Conservation (phyloP, 176 grass and related monocot species). For the barley (Hordeum vulgare) region DNA sequence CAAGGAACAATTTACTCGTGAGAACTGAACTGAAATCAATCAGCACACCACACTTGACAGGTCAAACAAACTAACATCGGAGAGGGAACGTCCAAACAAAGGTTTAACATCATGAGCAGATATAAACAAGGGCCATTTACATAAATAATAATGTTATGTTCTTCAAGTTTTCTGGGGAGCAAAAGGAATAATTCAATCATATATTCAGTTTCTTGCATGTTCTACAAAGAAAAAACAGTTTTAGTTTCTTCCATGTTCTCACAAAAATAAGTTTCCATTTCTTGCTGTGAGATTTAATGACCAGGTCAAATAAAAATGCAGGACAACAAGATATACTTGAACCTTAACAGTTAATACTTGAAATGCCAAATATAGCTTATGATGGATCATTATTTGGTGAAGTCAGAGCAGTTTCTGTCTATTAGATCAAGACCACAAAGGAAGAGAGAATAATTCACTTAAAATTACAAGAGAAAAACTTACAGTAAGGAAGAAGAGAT, state of each 20-base stretch:
- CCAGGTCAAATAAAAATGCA: neutral
- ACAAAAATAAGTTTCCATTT: neutral
- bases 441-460: neutral
- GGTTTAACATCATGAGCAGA: neutral
- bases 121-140: neutral
- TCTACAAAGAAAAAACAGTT: neutral
- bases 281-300: neutral
- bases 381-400: neutral
- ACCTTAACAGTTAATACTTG: neutral
- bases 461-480: constrained; percentile 21
- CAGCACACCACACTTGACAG: neutral
- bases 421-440: neutral
- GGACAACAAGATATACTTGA: neutral
- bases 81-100: neutral
- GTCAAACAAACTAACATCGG: constrained; percentile 3
- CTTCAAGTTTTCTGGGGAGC: neutral
- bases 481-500: constrained; percentile 96
- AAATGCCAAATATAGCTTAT: neutral
- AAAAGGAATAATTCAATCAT: neutral
- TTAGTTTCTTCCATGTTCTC: neutral
- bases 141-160: neutral
- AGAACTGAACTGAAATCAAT: neutral
- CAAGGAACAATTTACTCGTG: neutral
- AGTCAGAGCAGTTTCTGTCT: neutral
- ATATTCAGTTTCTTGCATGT: neutral